Base-by-base conservation (phyloP, 495 filamentous ascomycete genomes). In the Aspergillus kassunensis region DNA sequence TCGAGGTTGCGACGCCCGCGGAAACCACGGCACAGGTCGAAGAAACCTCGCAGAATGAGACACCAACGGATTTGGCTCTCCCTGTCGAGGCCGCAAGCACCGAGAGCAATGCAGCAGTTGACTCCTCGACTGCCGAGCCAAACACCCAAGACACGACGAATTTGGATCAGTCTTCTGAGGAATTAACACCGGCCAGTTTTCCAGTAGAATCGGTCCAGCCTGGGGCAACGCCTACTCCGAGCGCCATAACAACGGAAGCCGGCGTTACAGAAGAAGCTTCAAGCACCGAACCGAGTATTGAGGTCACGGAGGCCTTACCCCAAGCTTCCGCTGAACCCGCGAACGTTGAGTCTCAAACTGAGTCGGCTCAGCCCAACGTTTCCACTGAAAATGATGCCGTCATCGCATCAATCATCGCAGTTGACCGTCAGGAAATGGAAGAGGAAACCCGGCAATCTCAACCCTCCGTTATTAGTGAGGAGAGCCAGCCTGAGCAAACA, bases 341-440 rank as follows among this genome's bases (percentile, higher is more conserved):
- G 0, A 36, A 43, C 9, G 29, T 13, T 16, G 3, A 36, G 9
- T 8, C 24, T 8, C 3, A 33, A 19, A 44, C 29, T 19, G 23
- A n/a, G 8, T 0, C 19, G 3, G 15, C 15, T 21, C 13, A 2
- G 4, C 18, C 19, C 15, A 24, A 19, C 12, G 45, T 42, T 16
- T 36, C 56, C 11, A 55, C 51, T 16, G 63, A 63, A 9, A 57
- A 54, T 18, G 62, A 64, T 54, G 59, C 49, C 1, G 57, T 59
- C 10, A 56, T 67, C 30, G 60, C 65, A 27, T 52, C 60, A 1
- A 56, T 55, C 25, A 60, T 66, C 10, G 61, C 61, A 6, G 53
- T 54, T 18, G 64, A 66, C 43, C 29, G 56, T 15, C 46, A 59
- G 29, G 39, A 56, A 25, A 20, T 58, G 15, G 60, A 61, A 13